phyloP scores from a whole-genome alignment of 768 basidiomycete genomes.

The Leucogyrophana mollusca region DNA sequence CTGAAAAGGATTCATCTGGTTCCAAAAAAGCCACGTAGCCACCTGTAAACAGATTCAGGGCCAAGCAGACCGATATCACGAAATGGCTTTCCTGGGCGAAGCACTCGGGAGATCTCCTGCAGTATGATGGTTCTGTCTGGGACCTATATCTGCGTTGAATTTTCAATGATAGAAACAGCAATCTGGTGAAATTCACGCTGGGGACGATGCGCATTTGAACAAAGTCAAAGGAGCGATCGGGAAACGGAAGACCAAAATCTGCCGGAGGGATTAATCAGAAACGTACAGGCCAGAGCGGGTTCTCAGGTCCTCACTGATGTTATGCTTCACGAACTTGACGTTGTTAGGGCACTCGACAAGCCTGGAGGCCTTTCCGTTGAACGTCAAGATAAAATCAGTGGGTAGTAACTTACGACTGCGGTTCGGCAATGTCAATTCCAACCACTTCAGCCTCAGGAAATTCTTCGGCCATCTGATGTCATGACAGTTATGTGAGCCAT shows the following conservation, averaged over 20 bases:
- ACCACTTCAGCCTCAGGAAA: neutral
- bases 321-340: neutral
- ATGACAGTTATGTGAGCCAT: neutral
- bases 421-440: neutral
- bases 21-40: neutral
- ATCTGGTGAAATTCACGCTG: neutral
- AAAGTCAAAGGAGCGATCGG: slow-evolving; percentile 2
- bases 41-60: neutral
- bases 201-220: slow-evolving; percentile 2
- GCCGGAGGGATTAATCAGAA: neutral
- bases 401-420: neutral
- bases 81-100: neutral
- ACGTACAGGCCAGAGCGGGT: neutral
- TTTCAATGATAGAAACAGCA: neutral
- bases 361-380: neutral
- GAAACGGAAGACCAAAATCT: neutral
- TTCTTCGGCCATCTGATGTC: neutral
- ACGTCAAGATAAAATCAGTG: neutral
- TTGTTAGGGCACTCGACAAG: neutral
- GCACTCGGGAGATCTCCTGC: neutral
- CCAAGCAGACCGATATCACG: neutral
- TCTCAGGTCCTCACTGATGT: neutral
- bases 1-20: neutral
- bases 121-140: neutral
- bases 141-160: neutral